Conservation (phyloP, 139 green algal species). For the Micractinium sp. region DNA sequence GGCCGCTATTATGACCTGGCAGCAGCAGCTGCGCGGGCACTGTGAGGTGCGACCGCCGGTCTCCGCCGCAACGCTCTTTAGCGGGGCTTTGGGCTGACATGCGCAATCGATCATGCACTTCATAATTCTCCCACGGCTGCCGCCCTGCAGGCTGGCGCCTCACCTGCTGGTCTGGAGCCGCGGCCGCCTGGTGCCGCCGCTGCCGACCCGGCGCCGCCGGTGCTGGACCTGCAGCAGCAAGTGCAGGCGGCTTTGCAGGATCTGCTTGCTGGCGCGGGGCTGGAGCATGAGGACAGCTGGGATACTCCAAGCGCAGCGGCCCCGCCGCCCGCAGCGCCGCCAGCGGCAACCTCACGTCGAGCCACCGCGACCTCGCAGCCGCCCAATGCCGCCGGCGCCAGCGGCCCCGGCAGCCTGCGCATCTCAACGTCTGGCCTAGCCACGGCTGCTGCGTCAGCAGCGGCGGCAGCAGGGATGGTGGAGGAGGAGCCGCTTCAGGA, state of each 20-base stretch:
- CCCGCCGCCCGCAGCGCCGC: neutral
- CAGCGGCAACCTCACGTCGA: neutral
- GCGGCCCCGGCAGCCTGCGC: neutral
- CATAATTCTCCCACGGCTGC: neutral
- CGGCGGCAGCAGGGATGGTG: neutral
- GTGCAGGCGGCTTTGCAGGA: constrained; percentile 15
- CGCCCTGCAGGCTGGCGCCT: neutral
- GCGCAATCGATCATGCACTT: neutral
- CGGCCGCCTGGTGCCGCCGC: neutral
- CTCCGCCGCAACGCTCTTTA: neutral
- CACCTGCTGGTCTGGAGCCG: neutral
- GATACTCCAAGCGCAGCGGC: neutral
- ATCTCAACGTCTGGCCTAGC: neutral
- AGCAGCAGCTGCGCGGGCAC: neutral
- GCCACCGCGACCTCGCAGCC: neutral
- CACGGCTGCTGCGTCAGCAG: neutral
- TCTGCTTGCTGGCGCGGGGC: neutral
- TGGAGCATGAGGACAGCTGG: constrained; percentile 28
- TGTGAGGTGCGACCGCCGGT: no score
- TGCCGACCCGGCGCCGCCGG: neutral
- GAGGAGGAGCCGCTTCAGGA: neutral
- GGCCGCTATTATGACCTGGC: neutral
- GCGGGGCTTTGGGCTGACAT: neutral
- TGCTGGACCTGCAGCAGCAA: constrained; percentile 16
- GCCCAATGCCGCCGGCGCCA: neutral